phyloP scores from a whole-genome alignment of 2,329 filamentous ascomycete species.

The Paecilomyces niveus region DNA sequence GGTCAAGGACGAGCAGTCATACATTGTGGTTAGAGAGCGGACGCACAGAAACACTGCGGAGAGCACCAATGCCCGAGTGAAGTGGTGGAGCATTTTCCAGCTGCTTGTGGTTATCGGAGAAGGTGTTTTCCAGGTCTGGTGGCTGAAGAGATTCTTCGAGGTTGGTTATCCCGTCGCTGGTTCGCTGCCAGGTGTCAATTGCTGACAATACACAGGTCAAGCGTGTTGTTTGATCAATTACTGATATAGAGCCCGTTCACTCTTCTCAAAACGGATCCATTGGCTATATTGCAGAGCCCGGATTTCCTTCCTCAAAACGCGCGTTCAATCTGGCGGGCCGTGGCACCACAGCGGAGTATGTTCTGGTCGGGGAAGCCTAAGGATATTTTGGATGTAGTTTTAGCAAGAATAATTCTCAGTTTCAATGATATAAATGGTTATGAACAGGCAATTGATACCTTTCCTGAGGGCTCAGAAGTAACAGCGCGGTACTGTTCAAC shows the following conservation, averaged over 20 bases:
- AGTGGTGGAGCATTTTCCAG: slow-evolving; percentile 99
- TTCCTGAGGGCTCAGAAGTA: too few species aligned
- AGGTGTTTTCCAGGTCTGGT: slow-evolving; percentile 98
- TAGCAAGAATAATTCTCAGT: not conserved
- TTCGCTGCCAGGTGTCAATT: slow-evolving; percentile 1
- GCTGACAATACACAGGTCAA: slow-evolving; percentile 32
- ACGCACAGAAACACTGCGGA: slow-evolving; percentile 98
- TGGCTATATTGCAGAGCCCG: not conserved
- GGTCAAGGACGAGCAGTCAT: slow-evolving; percentile 96
- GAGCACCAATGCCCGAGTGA: slow-evolving; percentile 93
- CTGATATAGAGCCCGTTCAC: not conserved
- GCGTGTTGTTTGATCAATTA: slow-evolving; percentile 36
- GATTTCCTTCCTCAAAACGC: not conserved
- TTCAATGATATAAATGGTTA: not conserved
- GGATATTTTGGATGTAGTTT: not conserved
- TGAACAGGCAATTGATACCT: not conserved
- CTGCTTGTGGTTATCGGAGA: slow-evolving; percentile 81
- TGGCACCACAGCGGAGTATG: not conserved
- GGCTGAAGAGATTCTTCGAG: slow-evolving; percentile 97
- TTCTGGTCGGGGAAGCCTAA: not conserved
- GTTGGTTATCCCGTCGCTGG: slow-evolving; percentile 34
- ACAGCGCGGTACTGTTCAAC: not conserved
- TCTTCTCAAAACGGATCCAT: not conserved
- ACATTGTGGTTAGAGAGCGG: slow-evolving; percentile 90
- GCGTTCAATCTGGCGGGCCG: not conserved